Percentiles rank a stretch among this genome's conserved stretches.
Conservation (phyloP, 2,329 filamentous ascomycete species). For the Xylariaceae sp. region DNA sequence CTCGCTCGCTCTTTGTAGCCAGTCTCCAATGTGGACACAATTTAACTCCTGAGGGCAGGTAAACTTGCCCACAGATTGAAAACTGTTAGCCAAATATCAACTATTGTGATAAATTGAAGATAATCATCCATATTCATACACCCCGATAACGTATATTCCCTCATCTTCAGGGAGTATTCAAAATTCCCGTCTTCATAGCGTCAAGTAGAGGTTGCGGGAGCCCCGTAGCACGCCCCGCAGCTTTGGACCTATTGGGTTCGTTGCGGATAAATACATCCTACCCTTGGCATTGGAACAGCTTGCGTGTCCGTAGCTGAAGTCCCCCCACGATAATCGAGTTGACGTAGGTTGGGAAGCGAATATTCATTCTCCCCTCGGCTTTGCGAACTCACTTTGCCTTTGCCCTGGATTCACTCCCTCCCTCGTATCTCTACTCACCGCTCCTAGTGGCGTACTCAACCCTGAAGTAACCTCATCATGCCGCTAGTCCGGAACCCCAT, state of each 20-base stretch:
- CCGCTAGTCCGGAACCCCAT: slow-evolving; percentile 60
- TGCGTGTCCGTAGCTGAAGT: no score
- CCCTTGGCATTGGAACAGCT: background rate
- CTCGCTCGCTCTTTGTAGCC: no score
- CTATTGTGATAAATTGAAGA: no score
- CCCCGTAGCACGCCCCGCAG: slow-evolving; percentile 9
- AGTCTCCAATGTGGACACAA: no score
- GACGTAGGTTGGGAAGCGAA: background rate
- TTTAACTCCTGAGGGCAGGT: no score
- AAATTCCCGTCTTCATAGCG: no score
- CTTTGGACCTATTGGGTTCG: slow-evolving; percentile 21
- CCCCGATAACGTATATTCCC: background rate
- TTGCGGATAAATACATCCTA: slow-evolving; percentile 28
- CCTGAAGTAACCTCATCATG: slow-evolving; percentile 43
- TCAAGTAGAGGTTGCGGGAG: slow-evolving; percentile 1
- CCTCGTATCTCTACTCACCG: background rate
- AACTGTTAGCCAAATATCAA: no score
- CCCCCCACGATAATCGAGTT: background rate
- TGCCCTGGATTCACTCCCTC: background rate
- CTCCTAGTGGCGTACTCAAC: background rate
- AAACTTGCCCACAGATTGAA: no score
- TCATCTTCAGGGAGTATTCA: background rate
- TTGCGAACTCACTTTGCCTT: no score
- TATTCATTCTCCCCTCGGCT: slow-evolving; percentile 13
- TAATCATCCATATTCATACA: no score